Conservation (phyloP, 2,329 filamentous ascomycete species). For the Fusarium fracticaudum region DNA sequence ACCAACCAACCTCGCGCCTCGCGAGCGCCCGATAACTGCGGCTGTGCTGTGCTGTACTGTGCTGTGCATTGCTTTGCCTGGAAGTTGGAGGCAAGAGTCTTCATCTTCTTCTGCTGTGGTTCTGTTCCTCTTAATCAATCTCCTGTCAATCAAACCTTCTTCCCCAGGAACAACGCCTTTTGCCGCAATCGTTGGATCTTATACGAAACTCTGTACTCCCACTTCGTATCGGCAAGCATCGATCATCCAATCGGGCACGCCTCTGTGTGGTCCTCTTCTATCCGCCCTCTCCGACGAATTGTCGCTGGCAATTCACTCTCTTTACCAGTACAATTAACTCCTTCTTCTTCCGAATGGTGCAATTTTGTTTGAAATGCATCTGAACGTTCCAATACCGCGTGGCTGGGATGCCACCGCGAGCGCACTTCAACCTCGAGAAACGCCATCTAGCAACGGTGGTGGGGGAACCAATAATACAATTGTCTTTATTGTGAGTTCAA, state of each 20-base stretch:
- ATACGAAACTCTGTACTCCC: conserved; percentile 14
- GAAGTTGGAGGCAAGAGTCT: conserved; percentile 29
- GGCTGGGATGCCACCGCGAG: conserved; percentile 29
- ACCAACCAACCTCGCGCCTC: conserved; percentile 37
- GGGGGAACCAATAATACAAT: conserved; percentile 23
- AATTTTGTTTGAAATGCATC: conserved; percentile 34
- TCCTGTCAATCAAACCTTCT: conserved; percentile 1
- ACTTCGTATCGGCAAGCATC: conserved; percentile 13
- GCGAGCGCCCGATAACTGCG: conserved; percentile 34
- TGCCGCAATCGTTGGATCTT: neutral
- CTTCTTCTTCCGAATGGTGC: conserved; percentile 26
- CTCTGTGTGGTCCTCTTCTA: conserved; percentile 2
- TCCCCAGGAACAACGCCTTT: neutral
- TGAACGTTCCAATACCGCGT: conserved; percentile 33
- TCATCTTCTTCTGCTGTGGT: conserved; percentile 13
- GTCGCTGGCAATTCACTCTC: neutral
- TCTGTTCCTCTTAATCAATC: conserved; percentile 8
- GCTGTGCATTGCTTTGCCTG: conserved; percentile 8
- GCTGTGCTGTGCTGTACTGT: conserved; percentile 9
- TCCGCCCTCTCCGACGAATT: conserved; percentile 12
- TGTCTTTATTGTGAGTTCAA: conserved; percentile 39
- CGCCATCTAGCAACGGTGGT: neutral
- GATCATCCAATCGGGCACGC: conserved; percentile 14
- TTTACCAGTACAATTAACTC: conserved; percentile 6
- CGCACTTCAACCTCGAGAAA: conserved; percentile 14